Conservation (phyloP, 768 basidiomycete species). For the Lentinula edodes region DNA sequence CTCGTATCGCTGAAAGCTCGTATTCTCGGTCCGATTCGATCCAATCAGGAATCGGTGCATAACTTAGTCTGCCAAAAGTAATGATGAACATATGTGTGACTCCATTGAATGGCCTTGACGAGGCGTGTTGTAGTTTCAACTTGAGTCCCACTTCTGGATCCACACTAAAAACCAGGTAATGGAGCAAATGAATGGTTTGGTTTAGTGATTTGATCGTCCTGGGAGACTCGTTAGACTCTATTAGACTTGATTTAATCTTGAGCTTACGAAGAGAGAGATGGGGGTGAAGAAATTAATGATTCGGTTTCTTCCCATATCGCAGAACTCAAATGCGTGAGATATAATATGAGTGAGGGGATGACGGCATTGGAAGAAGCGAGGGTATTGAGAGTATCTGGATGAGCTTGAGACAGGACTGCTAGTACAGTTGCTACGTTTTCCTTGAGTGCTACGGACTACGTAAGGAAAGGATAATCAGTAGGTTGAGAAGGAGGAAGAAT, state of each 20-base stretch:
- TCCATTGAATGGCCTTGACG: conserved; percentile 52
- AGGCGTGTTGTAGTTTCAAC: conserved; percentile 50
- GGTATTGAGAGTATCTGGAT: conserved; percentile 28
- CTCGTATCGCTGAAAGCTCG: conserved; percentile 40
- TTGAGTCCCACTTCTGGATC: conserved; percentile 46
- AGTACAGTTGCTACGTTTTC: conserved; percentile 34
- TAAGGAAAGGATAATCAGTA: neutral
- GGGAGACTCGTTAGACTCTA: conserved; percentile 8
- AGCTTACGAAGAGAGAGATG: conserved; percentile 31
- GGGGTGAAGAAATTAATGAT: conserved; percentile 28
- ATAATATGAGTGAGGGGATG: conserved; percentile 60
- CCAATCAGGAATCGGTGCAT: conserved; percentile 62
- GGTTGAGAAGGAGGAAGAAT: neutral
- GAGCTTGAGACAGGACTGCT: conserved; percentile 33
- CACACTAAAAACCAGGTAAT: conserved; percentile 53
- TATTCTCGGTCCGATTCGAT: conserved; percentile 31
- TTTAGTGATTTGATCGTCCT: conserved; percentile 49
- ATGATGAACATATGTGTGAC: conserved; percentile 68
- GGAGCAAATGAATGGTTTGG: conserved; percentile 53
- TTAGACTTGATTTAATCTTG: neutral
- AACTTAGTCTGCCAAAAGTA: conserved; percentile 72
- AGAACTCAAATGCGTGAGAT: conserved; percentile 44
- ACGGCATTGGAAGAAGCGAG: conserved; percentile 45
- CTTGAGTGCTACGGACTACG: conserved; percentile 22
- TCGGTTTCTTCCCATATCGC: conserved; percentile 67